Evolutionary conservation across 2,329 filamentous ascomycete genomes (phyloP).

Genomic region (Rhynchosporium graminicola): DNA sequence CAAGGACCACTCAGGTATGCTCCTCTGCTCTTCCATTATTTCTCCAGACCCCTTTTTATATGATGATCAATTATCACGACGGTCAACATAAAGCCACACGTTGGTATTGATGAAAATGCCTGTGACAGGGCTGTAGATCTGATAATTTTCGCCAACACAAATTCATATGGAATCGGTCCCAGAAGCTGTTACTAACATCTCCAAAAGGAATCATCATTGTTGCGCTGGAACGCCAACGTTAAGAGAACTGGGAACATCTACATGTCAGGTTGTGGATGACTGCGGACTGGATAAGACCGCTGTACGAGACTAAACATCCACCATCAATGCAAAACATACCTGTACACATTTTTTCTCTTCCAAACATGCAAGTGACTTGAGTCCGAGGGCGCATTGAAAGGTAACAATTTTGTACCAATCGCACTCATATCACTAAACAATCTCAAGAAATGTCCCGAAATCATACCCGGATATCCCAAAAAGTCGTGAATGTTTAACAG

Average conservation of each 20-base stretch:
- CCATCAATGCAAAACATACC: too few relatives aligned
- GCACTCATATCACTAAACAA: too few relatives aligned
- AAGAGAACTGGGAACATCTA: background rate
- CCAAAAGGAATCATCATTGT: background rate
- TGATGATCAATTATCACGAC: slow-evolving; percentile 64
- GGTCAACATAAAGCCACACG: slow-evolving; percentile 51
- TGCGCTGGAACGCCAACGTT: slow-evolving; percentile 4
- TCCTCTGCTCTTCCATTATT: slow-evolving; percentile 1
- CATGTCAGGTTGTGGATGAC: too few relatives aligned
- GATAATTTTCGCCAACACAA: slow-evolving; percentile 31
- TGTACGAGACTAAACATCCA: too few relatives aligned
- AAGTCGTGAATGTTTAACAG: too few relatives aligned
- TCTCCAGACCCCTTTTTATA: slow-evolving; percentile 43
- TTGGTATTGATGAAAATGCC: slow-evolving; percentile 86
- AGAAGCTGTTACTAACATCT: background rate
- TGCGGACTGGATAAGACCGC: too few relatives aligned
- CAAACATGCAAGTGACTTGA: too few relatives aligned
- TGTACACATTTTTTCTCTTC: too few relatives aligned
- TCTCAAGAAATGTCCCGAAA: too few relatives aligned
- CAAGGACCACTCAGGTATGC: slow-evolving; percentile 25
- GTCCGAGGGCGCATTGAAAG: too few relatives aligned
- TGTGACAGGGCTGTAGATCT: slow-evolving; percentile 66
- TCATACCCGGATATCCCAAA: too few relatives aligned
- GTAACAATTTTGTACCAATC: too few relatives aligned
- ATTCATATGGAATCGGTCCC: background rate